Conservation (phyloP, 140 eudicot genomes). For the Ambrosia hybrid region DNA sequence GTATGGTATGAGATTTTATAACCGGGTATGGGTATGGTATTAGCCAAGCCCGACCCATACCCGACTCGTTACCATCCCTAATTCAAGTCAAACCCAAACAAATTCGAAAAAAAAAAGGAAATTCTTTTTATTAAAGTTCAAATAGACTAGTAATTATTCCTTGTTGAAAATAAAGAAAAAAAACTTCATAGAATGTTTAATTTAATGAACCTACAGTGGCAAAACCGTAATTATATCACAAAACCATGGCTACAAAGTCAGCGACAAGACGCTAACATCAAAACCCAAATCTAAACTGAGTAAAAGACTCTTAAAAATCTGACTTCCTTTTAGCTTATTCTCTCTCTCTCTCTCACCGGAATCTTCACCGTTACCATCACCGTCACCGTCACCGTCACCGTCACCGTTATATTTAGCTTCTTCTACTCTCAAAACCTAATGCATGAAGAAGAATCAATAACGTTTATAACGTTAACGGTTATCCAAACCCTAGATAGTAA, state of each 20-base stretch:
- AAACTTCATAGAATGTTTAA: background rate
- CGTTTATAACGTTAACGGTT: background rate
- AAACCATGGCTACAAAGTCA: conserved; percentile 9
- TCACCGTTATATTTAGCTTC: background rate
- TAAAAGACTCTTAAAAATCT: conserved; percentile 20
- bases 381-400: background rate
- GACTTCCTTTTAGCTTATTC: conserved; percentile 19
- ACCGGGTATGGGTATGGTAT: too few relatives aligned
- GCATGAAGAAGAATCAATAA: background rate
- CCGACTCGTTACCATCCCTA: too few relatives aligned
- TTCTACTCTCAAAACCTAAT: conserved; percentile 8
- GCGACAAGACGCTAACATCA: conserved; percentile 22
- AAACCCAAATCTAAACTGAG: conserved; percentile 33
- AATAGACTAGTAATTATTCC: too few relatives aligned
- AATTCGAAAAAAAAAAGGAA: too few relatives aligned
- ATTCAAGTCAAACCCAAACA: background rate
- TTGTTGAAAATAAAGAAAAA: too few relatives aligned
- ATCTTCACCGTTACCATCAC: background rate
- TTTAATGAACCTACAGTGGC: conserved; percentile 13
- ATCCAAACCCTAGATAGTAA: conserved; percentile 3
- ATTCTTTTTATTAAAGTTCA: too few relatives aligned
- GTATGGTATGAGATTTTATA: too few relatives aligned
- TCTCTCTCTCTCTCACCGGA: background rate
- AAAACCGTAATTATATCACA: background rate
- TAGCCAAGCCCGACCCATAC: too few relatives aligned